Evolutionary conservation across 257 asterid genomes (phyloP), one percentile per base, ranked within the genome.

Genomic region (Verbena officinalis): DNA sequence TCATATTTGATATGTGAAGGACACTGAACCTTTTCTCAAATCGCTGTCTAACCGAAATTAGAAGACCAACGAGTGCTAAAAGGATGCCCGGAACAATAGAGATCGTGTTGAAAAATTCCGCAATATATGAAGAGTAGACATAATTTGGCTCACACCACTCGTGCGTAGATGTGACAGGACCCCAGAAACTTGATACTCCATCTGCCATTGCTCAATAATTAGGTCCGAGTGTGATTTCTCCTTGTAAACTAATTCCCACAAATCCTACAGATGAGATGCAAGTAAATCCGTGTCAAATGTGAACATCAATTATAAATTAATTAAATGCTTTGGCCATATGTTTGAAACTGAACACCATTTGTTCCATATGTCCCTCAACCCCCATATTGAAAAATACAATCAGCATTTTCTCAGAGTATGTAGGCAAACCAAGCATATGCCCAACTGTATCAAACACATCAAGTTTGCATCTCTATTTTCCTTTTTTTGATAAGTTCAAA

Each of bases 141-240:
- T 92, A 92, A 73, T 92, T 92, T 59, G 82, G 82, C 85, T 92
- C 98, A 76, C 98, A 92, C 98, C 98, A 92, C 79, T 92, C 98
- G 42, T 84, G 93, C 4, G 91, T 77, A 49, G 98, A 87, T 40
- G 98, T 92, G 54, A 92, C 97, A 36, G 98, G 97, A 17, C 98
- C 98, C 97, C 97, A 92, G 59, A 92, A 92, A 74, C 88, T 87
- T 67, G 96, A 83, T 36, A 76, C 49, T 30, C 82, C 88, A 55
- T 65, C 87, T 22, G 84, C 89, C 98, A 92, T 92, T 62, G 72
- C 81, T 65, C 71, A 73, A 64, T 70, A 54, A 27, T 17, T 56
- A 52, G 55, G 55, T 50, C 74, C 59, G 13, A 51, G 40, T n/a
- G 24, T 45, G 40, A 50, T 46, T 24, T 15, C 49, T 43, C 69